Evolutionary conservation across 192 early-diverging fungal genomes (phyloP), one percentile per base, ranked within the genome.

Genomic region (Rhizophagus clarus): DNA sequence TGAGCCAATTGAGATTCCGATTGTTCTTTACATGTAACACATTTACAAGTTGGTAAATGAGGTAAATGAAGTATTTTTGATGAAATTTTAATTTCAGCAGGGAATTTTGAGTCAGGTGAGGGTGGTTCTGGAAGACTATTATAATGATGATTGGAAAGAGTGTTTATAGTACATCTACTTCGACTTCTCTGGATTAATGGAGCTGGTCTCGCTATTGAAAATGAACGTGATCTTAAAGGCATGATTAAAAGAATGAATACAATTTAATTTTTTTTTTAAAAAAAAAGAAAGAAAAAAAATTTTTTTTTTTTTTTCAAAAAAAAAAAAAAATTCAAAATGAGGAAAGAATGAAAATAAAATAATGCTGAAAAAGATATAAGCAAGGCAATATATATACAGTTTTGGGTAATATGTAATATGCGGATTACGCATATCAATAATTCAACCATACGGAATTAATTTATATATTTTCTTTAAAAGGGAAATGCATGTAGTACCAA

Each of bases 241-340:
- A 76, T 37, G 47, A 31, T 66, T 5, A 63, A 37, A 37, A 3
- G 34, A n/a, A n/a, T 40, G 37, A 34, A 34, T 34, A 34, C 0
- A 8, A 34, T 37, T 63, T 15, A 31, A 37, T 37, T n/a, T n/a
- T n/a, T n/a, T n/a, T n/a, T n/a, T n/a, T n/a, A n/a, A n/a, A 72
- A 24, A 29, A 20, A 24, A 32, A 5, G 24, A 24, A 73, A 3
- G 22, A 49, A 32, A 11, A 10, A 51, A 51, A n/a, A n/a, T n/a
- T n/a, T 34, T 45, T 42, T 84, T 85, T 84, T 82, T 83, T 85
- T 82, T 71, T 88, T 86, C 49, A 86, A 88, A 14, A 88, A 66
- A 83, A 86, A 88, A 60, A 51, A 51, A 15, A 51, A 20, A 4
- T 17, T 17, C 4, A 15, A 51, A 51, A 4, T 2, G 12, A 51